These are phyloP conservation scores for Rhamnella rubrinervis DNA, from an alignment of 331 rosid genomes.

Conservation along the genomic window DNA sequence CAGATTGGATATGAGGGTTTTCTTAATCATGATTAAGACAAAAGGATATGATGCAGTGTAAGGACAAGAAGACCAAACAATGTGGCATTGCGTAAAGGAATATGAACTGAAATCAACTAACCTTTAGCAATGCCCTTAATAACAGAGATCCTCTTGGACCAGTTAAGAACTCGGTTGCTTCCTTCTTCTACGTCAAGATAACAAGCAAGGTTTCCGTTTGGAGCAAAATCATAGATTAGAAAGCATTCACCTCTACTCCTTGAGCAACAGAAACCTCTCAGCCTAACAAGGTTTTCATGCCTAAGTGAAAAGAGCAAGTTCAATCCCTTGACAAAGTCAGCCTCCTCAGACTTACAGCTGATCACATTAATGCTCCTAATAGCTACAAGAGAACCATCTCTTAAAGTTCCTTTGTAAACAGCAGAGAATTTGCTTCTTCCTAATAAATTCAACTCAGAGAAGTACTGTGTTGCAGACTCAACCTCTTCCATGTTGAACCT, in stretches of 20 bases:
- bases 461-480: conserved; percentile 85
- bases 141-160: conserved; percentile 79
- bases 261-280: conserved; percentile 96
- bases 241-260: conserved; percentile 85
- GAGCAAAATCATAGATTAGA: conserved; percentile 76
- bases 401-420: conserved; percentile 72
- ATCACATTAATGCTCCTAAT: conserved; percentile 62
- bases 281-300: conserved; percentile 70
- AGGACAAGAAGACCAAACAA: neutral
- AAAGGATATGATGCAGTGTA: too few relatives aligned
- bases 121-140: conserved; percentile 86
- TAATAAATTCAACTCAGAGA: conserved; percentile 70
- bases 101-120: conserved; percentile 20
- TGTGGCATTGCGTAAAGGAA: neutral
- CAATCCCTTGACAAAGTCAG: conserved; percentile 72
- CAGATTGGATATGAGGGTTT: neutral
- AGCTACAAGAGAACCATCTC: conserved; percentile 88
- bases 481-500: conserved; percentile 85
- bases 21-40: neutral
- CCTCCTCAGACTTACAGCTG: conserved; percentile 85
- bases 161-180: conserved; percentile 59
- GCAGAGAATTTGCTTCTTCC: conserved; percentile 76
- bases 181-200: conserved; percentile 70
- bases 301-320: conserved; percentile 57
- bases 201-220: conserved; percentile 66